Conservation (phyloP, 2,329 filamentous ascomycete genomes). For the Neofusicoccum sp. region DNA sequence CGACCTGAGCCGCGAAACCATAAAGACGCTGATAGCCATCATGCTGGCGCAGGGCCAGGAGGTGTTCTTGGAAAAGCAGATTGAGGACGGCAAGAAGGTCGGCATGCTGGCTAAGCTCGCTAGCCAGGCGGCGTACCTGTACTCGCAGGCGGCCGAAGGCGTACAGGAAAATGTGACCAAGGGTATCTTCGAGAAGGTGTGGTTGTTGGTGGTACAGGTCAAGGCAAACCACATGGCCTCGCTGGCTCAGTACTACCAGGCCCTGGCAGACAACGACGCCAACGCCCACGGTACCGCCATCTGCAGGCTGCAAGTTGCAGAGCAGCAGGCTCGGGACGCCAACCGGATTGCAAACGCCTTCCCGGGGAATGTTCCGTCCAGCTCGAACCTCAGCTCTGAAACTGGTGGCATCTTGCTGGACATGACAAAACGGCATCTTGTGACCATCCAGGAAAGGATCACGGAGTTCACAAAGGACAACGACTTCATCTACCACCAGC, state of each 20-base stretch:
- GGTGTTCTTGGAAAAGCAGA: constrained; percentile 95
- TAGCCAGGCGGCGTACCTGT: constrained; percentile 85
- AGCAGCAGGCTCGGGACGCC: constrained; percentile 75
- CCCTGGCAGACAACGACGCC: constrained; percentile 83
- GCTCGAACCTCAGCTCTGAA: constrained; percentile 80
- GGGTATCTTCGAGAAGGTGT: constrained; percentile 90
- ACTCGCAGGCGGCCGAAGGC: constrained; percentile 82
- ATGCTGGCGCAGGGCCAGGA: constrained; percentile 96
- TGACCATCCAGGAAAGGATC: constrained; percentile 78
- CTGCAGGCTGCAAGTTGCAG: constrained; percentile 76
- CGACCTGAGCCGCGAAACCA: constrained; percentile 92
- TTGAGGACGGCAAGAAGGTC: constrained; percentile 87
- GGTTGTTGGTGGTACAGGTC: constrained; percentile 80
- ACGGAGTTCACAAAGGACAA: constrained; percentile 82
- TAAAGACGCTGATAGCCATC: constrained; percentile 88
- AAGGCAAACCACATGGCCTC: constrained; percentile 84
- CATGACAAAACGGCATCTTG: constrained; percentile 76
- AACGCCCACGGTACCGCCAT: constrained; percentile 85
- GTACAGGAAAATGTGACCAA: constrained; percentile 89
- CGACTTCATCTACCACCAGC: constrained; percentile 97
- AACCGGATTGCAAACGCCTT: constrained; percentile 74
- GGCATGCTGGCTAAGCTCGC: constrained; percentile 89
- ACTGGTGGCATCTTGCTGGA: constrained; percentile 73
- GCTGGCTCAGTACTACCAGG: constrained; percentile 90
- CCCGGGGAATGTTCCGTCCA: constrained; percentile 73